Percentiles rank a stretch among this genome's conserved stretches.
These are phyloP conservation scores for Inonotus hispidus DNA, from an alignment of 1,284 basidiomycete genomes.

Conservation along the genomic window DNA sequence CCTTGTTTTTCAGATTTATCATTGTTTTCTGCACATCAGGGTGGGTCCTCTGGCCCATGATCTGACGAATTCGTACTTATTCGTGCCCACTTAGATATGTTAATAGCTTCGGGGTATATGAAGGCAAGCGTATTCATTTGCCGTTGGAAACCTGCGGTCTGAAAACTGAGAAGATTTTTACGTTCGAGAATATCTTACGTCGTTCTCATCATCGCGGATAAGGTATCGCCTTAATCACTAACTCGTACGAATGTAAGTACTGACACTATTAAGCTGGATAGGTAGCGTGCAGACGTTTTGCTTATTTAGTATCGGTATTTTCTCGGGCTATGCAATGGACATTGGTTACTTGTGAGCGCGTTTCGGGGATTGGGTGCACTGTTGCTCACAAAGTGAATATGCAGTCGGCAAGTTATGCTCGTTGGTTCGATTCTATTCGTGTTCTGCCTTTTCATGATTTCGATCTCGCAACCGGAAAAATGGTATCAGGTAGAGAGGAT, in stretches of 20 bases:
- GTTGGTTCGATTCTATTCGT: constrained; percentile 33
- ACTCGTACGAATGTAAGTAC: no score
- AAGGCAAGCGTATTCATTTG: constrained; percentile 6
- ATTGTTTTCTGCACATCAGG: not conserved
- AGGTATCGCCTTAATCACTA: no score
- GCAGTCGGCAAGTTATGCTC: constrained; percentile 36
- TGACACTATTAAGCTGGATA: no score
- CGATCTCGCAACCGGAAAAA: constrained; percentile 33
- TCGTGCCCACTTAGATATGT: not conserved
- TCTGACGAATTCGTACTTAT: not conserved
- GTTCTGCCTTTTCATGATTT: constrained; percentile 41
- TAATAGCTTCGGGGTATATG: constrained; percentile 16
- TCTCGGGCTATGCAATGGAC: constrained; percentile 14
- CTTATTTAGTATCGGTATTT: constrained; percentile 9
- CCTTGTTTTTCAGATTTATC: not conserved
- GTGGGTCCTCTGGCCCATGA: not conserved
- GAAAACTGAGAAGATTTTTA: constrained; percentile 11
- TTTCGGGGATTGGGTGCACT: not conserved
- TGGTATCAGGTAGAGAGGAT: constrained; percentile 35
- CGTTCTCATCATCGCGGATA: constrained; percentile 10
- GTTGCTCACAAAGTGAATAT: not conserved
- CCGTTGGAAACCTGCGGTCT: not conserved
- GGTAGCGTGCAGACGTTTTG: constrained; percentile 15
- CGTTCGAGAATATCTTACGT: constrained; percentile 11
- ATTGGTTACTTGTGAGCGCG: constrained; percentile 14